Evolutionary conservation across 768 basidiomycete genomes (phyloP), one percentile per base, ranked within the genome.

Genomic region (Russula sp.): DNA sequence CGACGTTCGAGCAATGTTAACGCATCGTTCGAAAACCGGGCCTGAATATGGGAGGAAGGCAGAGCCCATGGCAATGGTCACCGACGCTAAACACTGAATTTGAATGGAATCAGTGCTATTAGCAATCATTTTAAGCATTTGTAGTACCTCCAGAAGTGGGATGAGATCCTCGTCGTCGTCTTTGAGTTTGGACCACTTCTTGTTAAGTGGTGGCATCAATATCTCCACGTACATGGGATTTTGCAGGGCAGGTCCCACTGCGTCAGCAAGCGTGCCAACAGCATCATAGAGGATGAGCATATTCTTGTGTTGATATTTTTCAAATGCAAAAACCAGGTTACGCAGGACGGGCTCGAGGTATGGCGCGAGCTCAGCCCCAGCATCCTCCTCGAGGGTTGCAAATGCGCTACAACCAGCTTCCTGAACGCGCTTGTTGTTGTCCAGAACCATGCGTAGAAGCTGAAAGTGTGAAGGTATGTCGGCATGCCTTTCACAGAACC

Each of bases 241-340:
- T 70, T 89, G 86, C 64, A 99, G 75, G 6, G 93, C 90, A 42
- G 86, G 72, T 3, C 95, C 95, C 47, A 99, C 97, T 5, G 95
- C 93, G 70, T 99, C 97, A 7, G 97, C 97, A 41, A 99, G 79
- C 0, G 97, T 99, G 7, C 97, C 97, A 49, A 99, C 89, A n/a
- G 97, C 97, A 69, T 99, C 97, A 70, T 98, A 98, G 36, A 99
- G 77, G 63, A 98, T 99, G 67, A 99, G 82, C 83, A 98, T 87
- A 72, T 99, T 99, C 81, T 98, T 98, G 75, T 97, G 95, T 71
- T 99, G 97, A 74, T 99, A 99, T 75, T 97, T 98, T 60, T 90
- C 84, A 74, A 98, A 99, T 1, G 97, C 97, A 65, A 92, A 85
- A 41, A 98, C 95, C 56, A 99, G 80, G 73, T 98, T 98, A 57